phyloP scores from a whole-genome alignment of 148 eudicot species.

The Chenopodium berlandieri region DNA sequence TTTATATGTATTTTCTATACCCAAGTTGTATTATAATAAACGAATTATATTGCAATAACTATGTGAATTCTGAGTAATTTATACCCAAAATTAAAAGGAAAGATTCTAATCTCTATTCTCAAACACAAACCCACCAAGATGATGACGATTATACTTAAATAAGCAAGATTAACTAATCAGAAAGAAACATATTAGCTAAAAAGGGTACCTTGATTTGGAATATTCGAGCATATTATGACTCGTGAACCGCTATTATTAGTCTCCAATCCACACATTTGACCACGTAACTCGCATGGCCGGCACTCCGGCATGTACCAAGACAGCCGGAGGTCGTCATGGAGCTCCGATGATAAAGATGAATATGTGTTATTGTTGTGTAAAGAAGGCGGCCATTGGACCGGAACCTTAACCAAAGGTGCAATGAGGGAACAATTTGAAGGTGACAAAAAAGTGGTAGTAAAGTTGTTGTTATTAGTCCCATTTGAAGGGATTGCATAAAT shows the following conservation, averaged over 20 bases:
- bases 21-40: constrained; percentile 6
- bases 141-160: neutral
- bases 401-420: constrained; percentile 32
- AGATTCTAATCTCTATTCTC: constrained; percentile 1
- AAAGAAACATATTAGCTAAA: neutral
- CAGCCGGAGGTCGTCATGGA: constrained; percentile 38
- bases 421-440: constrained; percentile 21
- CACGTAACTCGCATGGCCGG: constrained; percentile 42
- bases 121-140: neutral
- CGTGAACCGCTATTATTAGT: constrained; percentile 13
- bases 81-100: neutral
- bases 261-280: constrained; percentile 39
- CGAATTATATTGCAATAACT: neutral
- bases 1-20: neutral
- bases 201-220: constrained; percentile 23
- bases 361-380: constrained; percentile 12
- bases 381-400: constrained; percentile 36
- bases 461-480: constrained; percentile 9
- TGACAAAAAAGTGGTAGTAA: neutral
- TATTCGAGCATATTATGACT: constrained; percentile 21
- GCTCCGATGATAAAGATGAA: constrained; percentile 30
- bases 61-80: neutral
- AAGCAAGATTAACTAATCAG: neutral
- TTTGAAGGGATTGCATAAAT: constrained; percentile 32
- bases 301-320: constrained; percentile 48